Evolutionary conservation across 169 alveolate genomes (phyloP).

Genomic region (Besnoitia besnoiti): DNA sequence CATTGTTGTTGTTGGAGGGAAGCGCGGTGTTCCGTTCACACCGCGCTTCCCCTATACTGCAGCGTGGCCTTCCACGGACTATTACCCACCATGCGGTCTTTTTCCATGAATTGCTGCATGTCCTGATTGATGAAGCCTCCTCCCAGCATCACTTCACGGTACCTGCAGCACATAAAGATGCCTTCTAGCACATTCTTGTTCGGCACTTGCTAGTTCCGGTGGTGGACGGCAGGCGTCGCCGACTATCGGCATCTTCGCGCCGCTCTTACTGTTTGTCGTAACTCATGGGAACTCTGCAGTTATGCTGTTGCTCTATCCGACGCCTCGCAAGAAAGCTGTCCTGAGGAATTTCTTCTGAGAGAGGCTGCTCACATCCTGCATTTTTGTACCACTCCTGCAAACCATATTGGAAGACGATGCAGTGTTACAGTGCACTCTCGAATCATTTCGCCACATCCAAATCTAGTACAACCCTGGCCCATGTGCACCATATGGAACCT

Average conservation of each 20-base stretch:
- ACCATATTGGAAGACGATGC: no score
- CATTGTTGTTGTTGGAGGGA: neutral
- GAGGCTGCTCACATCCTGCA: neutral
- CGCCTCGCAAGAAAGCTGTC: neutral
- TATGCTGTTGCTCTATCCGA: neutral
- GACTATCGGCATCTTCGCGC: neutral
- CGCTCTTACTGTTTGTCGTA: conserved; percentile 33
- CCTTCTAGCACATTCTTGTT: no score
- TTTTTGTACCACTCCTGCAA: neutral
- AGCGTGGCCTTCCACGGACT: neutral
- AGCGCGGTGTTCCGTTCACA: no score
- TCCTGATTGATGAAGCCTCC: conserved; percentile 88
- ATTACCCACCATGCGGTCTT: conserved; percentile 84
- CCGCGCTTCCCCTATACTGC: no score
- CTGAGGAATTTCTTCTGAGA: neutral
- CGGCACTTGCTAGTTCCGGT: no score
- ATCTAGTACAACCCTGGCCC: no score
- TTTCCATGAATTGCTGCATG: conserved; percentile 80
- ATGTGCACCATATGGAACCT: no score
- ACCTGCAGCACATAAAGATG: conserved; percentile 43
- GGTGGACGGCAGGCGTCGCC: neutral
- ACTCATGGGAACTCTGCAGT: conserved; percentile 9
- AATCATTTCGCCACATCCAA: no score
- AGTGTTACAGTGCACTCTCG: no score
- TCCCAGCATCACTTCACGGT: conserved; percentile 86